A percentile compares a stretch with the other conserved stretches of the same genome.
These are phyloP conservation scores for Serendipita vermifera DNA, from an alignment of 768 basidiomycete genomes.

Conservation along the genomic window DNA sequence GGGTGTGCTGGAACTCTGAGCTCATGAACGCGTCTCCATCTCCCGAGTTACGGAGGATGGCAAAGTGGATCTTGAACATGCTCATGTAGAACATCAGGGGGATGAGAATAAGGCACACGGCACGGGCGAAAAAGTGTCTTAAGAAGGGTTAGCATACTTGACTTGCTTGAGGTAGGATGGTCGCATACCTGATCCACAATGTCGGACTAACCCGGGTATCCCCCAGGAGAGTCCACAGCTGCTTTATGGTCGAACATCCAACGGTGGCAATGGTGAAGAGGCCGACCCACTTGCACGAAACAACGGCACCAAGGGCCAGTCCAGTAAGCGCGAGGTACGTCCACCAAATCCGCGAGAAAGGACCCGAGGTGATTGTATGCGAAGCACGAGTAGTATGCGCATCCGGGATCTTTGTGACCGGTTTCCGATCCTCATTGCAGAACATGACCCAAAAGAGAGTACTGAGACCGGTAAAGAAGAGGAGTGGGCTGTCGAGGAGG, in stretches of 20 bases:
- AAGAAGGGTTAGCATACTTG: neutral
- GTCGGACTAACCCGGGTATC: constrained; percentile 66
- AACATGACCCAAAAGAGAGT: constrained; percentile 81
- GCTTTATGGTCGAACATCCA: constrained; percentile 68
- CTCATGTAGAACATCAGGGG: constrained; percentile 86
- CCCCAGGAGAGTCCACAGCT: constrained; percentile 82
- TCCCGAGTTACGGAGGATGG: constrained; percentile 76
- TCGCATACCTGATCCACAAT: constrained; percentile 41
- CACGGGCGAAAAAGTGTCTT: constrained; percentile 74
- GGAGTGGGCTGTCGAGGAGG: constrained; percentile 92
- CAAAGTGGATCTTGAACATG: constrained; percentile 94
- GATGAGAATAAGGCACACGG: constrained; percentile 75
- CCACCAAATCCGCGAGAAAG: constrained; percentile 89
- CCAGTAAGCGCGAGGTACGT: constrained; percentile 79
- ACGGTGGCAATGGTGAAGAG: constrained; percentile 94
- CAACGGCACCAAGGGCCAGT: constrained; percentile 79
- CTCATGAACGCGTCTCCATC: constrained; percentile 99
- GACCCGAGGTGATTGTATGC: constrained; percentile 25
- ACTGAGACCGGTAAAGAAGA: constrained; percentile 94
- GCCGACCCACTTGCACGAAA: constrained; percentile 96
- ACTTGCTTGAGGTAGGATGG: no score
- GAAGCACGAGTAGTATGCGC: neutral
- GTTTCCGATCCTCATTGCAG: constrained; percentile 73
- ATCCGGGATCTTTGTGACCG: neutral
- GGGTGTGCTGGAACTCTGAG: constrained; percentile 94